phyloP scores from a whole-genome alignment of 2,329 filamentous ascomycete species.

The Fonsecaea pedrosoi region DNA sequence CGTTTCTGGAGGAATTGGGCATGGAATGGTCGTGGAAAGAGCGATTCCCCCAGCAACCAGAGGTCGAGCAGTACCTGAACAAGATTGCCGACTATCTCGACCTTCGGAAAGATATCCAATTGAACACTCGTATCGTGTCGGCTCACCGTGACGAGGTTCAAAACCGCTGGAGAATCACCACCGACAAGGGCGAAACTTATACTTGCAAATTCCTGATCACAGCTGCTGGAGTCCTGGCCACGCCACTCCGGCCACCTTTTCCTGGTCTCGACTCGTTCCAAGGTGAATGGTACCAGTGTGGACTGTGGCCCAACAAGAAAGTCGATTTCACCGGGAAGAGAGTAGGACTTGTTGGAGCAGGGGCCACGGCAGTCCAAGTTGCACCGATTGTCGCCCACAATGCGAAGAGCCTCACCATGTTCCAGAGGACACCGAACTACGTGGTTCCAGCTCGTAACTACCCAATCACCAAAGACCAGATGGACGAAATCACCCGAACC shows the following conservation, averaged over 20 bases:
- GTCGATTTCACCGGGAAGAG: conserved; percentile 43
- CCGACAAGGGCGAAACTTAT: conserved; percentile 43
- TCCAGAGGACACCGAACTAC: conserved; percentile 71
- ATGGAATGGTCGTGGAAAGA: conserved; percentile 39
- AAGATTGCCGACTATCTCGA: conserved; percentile 44
- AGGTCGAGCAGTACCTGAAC: conserved; percentile 50
- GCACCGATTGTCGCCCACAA: conserved; percentile 50
- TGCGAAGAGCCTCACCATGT: conserved; percentile 53
- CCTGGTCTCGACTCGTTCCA: conserved; percentile 38
- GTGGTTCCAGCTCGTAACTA: conserved; percentile 65
- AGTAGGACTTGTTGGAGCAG: conserved; percentile 54
- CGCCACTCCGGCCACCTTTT: conserved; percentile 40
- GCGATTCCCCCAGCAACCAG: conserved; percentile 39
- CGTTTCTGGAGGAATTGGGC: conserved; percentile 54
- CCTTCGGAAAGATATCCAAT: conserved; percentile 16
- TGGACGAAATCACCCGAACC: not conserved
- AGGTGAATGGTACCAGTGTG: conserved; percentile 38
- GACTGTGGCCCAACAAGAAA: too few relatives aligned
- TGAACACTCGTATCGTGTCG: conserved; percentile 42
- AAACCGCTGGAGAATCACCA: conserved; percentile 49
- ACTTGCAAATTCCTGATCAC: conserved; percentile 23
- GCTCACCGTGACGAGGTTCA: conserved; percentile 42
- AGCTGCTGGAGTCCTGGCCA: conserved; percentile 44
- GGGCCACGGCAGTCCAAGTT: conserved; percentile 52
- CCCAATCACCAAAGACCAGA: conserved; percentile 45